Percentiles rank a stretch among this genome's conserved stretches.
These are phyloP conservation scores for Allomyces macrogynus DNA, from an alignment of 192 early-diverging fungal genomes.

Conservation along the genomic window DNA sequence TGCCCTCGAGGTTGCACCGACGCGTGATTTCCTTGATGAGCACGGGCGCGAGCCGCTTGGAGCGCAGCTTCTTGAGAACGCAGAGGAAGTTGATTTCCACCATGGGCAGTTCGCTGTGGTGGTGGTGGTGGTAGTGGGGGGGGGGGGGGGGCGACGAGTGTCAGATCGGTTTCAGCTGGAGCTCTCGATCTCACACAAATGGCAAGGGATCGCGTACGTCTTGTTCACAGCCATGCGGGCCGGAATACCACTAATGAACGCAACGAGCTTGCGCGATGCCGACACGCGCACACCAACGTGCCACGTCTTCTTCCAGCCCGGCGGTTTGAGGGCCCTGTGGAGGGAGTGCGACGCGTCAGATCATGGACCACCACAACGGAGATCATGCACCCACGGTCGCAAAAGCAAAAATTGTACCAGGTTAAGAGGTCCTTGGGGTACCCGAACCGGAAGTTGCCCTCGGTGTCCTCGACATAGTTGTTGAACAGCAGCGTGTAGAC, in stretches of 20 bases:
- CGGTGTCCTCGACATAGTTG: conserved; percentile 96
- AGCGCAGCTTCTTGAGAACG: conserved; percentile 84
- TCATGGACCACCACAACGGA: too few species aligned
- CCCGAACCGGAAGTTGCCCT: conserved; percentile 89
- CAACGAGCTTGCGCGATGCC: conserved; percentile 62
- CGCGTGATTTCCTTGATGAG: conserved; percentile 96
- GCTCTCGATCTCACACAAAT: not conserved
- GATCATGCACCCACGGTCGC: too few species aligned
- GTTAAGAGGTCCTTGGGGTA: conserved; percentile 80
- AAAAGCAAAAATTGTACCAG: conserved; percentile 34
- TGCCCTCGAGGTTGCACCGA: conserved; percentile 67
- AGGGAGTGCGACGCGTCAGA: not conserved
- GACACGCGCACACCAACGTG: conserved; percentile 78
- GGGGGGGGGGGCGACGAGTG: too few species aligned
- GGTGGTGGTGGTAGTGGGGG: too few species aligned
- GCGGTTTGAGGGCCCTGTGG: conserved; percentile 71
- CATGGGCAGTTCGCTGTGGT: conserved; percentile 28
- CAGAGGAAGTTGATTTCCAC: conserved; percentile 98
- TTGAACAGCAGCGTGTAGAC: conserved; percentile 70
- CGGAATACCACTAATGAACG: conserved; percentile 89
- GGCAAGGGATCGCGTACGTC: conserved; percentile 21
- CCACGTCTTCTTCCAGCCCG: conserved; percentile 74
- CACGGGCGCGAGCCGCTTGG: conserved; percentile 84
- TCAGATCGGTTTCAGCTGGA: not conserved
- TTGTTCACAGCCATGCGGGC: conserved; percentile 50